Base-by-base conservation (phyloP, 371 early-diverging fungal genomes). In the Syncephalis plumigaleata region DNA sequence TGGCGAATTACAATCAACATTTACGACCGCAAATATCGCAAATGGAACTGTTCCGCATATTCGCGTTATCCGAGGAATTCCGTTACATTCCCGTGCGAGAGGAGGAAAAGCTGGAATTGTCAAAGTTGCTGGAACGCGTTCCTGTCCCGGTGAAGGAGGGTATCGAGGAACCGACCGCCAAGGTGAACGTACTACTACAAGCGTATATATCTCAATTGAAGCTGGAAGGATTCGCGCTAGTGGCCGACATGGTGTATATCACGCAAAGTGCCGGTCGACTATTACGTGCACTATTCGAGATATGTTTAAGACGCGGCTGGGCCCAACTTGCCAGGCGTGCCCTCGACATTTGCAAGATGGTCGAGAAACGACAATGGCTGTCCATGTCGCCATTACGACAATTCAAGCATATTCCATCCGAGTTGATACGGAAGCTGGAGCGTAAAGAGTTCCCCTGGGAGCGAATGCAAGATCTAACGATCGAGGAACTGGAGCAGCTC, bases 331-430 rank as follows among this genome's bases (percentile, higher is more conserved):
- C 91, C 2, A 73, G 79, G 39, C 78, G 80, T 45, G 80, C 87
- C 0, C 63, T 95, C 24, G 87, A 85, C 63, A 59, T 90, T 42
- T 91, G 91, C 68, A 88, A 91, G 59, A 87, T 88, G 85, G 88
- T 90, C 1, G 91, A 90, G 47, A 83, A 80, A 52, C 76, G 87
- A 17, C 74, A 77, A 67, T 94, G 95, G 98, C 59, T 84, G 36
- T 83, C 87, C 7, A 91, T 90, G 93, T 77, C 80, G 46, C 96
- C 96, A 18, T 64, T 95, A 45, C 81, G 94, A 21, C 98, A 97
- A 64, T 86, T 89, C 68, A 71, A 70, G 57, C 62, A 65, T 2
- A 70, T 89, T 50, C 87, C 87, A n/a, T 59, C 71, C 15, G 92
- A 93, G 42, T 60, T 91, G 44, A 76, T 94, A 51, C 76, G 79